Conservation (phyloP, 83 land plant genomes). For the Picea mariana region DNA sequence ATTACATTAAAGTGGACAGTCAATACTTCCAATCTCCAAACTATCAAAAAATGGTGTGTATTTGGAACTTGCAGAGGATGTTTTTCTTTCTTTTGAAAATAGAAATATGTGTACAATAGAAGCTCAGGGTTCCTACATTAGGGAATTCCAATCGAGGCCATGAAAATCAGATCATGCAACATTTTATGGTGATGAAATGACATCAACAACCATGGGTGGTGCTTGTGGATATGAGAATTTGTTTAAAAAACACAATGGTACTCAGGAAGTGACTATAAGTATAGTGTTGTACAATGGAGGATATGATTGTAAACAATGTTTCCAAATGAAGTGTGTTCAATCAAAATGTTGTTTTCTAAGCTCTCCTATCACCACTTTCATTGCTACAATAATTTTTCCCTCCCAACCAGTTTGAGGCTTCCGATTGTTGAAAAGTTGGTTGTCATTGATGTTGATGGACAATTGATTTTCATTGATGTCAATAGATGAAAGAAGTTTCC, state of each 20-base stretch:
- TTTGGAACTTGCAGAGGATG: too few relatives aligned
- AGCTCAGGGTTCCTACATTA: too few relatives aligned
- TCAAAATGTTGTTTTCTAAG: constrained; percentile 20
- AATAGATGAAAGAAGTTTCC: too few relatives aligned
- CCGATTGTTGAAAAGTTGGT: too few relatives aligned
- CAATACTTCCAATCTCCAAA: constrained; percentile 23
- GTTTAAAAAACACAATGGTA: constrained; percentile 16
- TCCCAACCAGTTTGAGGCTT: constrained; percentile 28
- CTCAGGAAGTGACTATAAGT: too few relatives aligned
- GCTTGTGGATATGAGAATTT: constrained; percentile 40
- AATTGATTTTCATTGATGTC: too few relatives aligned
- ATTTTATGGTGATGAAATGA: constrained; percentile 62
- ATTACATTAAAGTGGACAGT: constrained; percentile 19
- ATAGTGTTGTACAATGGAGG: constrained; percentile 11
- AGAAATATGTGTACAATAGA: too few relatives aligned
- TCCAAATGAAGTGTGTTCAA: constrained; percentile 8
- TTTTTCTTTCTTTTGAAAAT: too few relatives aligned
- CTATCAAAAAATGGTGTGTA: not conserved
- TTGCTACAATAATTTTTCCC: constrained; percentile 23
- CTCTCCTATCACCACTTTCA: not conserved
- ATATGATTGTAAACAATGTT: constrained; percentile 15
- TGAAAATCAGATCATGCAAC: constrained; percentile 63
- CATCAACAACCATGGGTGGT: constrained; percentile 48
- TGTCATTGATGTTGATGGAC: too few relatives aligned
- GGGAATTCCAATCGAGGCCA: not conserved